Percentiles rank a stretch among this genome's conserved stretches.
Evolutionary conservation across 305 asterid species (phyloP).

Genomic region (Euphrasia arctica): DNA sequence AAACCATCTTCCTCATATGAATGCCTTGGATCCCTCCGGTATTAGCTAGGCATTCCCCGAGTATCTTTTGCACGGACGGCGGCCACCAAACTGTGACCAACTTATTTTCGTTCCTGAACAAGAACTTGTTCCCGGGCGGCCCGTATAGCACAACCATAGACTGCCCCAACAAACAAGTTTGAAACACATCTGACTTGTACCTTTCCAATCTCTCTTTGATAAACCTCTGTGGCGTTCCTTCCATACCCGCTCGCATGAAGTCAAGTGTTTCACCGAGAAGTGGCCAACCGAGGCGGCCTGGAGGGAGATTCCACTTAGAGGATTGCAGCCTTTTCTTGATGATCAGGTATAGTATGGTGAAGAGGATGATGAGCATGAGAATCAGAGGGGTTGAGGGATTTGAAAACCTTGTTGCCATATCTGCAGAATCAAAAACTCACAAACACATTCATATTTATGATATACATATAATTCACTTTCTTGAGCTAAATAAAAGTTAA

Average conservation of each 20-base stretch:
- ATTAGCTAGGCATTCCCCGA: constrained; percentile 27
- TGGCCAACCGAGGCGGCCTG: constrained; percentile 55
- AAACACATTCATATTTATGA: no score
- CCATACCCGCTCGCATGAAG: constrained; percentile 23
- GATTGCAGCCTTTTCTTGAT: background rate
- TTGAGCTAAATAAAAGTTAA: no score
- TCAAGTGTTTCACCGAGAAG: constrained; percentile 44
- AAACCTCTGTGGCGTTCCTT: constrained; percentile 37
- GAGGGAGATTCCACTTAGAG: constrained; percentile 38
- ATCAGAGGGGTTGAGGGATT: background rate
- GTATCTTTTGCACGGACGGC: constrained; percentile 26
- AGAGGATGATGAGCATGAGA: no score
- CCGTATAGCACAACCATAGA: constrained; percentile 43
- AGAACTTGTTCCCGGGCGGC: constrained; percentile 39
- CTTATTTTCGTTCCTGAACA: constrained; percentile 48
- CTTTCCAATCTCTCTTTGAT: constrained; percentile 33
- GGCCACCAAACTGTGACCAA: constrained; percentile 45
- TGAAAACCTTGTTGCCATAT: no score
- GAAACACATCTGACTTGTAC: constrained; percentile 35
- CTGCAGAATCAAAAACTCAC: background rate
- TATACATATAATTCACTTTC: no score
- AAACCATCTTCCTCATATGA: constrained; percentile 34
- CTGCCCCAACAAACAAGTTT: constrained; percentile 42
- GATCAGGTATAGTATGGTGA: no score
- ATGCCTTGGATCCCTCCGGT: constrained; percentile 30